These are phyloP conservation scores for Leonotis leonurus DNA, from an alignment of 257 asterid genomes.

Conservation along the genomic window DNA sequence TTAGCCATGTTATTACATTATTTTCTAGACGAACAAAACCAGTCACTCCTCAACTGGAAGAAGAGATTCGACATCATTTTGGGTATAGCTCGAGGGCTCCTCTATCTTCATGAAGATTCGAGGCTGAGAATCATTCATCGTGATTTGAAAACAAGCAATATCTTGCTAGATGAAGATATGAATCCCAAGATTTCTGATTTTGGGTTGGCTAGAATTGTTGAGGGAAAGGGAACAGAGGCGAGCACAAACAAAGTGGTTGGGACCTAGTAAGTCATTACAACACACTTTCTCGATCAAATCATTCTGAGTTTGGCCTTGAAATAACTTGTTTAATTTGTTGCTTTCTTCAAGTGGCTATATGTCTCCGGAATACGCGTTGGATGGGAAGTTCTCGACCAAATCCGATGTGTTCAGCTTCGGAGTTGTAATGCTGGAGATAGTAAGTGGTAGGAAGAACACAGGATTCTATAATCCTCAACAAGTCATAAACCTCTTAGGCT, in stretches of 20 bases:
- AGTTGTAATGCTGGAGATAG: conserved; percentile 28
- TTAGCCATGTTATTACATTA: background rate
- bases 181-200: conserved; percentile 39
- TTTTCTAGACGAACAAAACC: conserved; percentile 16
- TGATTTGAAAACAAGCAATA: conserved; percentile 35
- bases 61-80: conserved; percentile 25
- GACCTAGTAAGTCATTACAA: conserved; percentile 29
- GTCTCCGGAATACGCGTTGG: conserved; percentile 31
- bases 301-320: background rate
- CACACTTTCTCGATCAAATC: background rate
- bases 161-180: conserved; percentile 33
- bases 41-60: conserved; percentile 28
- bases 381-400: conserved; percentile 26
- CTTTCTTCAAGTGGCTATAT: conserved; percentile 24
- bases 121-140: conserved; percentile 33
- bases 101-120: conserved; percentile 39
- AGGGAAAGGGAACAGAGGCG: conserved; percentile 24
- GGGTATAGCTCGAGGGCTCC: conserved; percentile 38
- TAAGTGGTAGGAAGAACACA: conserved; percentile 31
- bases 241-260: conserved; percentile 31
- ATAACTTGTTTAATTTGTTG: background rate
- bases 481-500: conserved; percentile 29
- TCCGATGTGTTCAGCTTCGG: conserved; percentile 35
- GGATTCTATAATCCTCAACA: conserved; percentile 19
- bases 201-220: conserved; percentile 32